These are phyloP conservation scores for Voacanga thouarsii DNA, from an alignment of 257 asterid genomes.

Conservation along the genomic window DNA sequence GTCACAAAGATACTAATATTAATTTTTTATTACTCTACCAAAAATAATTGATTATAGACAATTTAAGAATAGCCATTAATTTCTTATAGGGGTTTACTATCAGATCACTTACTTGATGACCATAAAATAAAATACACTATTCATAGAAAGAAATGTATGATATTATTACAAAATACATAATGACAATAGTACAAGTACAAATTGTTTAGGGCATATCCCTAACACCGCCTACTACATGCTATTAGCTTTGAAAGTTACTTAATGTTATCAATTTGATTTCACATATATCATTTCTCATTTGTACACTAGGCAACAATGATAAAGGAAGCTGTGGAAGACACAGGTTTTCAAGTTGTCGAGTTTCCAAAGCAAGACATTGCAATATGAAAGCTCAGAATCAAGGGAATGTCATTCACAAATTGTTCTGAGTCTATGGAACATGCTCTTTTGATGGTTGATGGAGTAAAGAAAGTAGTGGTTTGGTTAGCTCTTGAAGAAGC, in stretches of 20 bases:
- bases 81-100: no score
- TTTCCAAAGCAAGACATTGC: conserved; percentile 92
- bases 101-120: no score
- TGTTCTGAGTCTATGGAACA: conserved; percentile 96
- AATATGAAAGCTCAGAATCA: conserved; percentile 73
- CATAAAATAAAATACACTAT: no score
- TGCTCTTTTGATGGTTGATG: conserved; percentile 71
- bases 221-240: background rate
- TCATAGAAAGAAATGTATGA: no score
- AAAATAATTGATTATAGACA: no score
- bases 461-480: conserved; percentile 90
- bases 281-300: conserved; percentile 8
- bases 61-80: no score
- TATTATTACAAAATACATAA: no score
- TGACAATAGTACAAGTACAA: no score
- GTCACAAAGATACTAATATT: no score
- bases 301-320: conserved; percentile 57
- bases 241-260: background rate
- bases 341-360: conserved; percentile 84
- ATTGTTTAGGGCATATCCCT: no score
- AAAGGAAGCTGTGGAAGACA: conserved; percentile 88
- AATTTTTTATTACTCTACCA: no score
- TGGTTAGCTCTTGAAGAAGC: conserved; percentile 99
- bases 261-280: no score
- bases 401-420: conserved; percentile 99